Percentiles rank a stretch among this genome's conserved stretches.
phyloP scores from a whole-genome alignment of 73 alveolate species.

The Paramecium biaurelia region DNA sequence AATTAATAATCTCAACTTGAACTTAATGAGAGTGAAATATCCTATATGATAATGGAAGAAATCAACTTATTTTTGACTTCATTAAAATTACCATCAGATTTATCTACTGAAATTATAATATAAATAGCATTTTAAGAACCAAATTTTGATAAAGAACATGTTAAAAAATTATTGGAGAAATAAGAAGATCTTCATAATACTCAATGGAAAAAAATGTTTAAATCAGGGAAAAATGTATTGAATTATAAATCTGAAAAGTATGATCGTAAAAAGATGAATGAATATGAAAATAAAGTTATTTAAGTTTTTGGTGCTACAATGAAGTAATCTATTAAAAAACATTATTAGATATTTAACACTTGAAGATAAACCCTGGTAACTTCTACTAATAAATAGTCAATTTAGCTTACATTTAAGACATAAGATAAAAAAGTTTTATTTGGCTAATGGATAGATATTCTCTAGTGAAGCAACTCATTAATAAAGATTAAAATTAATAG shows the following conservation, averaged over 20 bases:
- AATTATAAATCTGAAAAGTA: constrained; percentile 31
- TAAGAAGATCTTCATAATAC: constrained; percentile 49
- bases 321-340: not conserved
- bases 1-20: constrained; percentile 2
- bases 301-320: not conserved
- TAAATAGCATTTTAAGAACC: constrained; percentile 37
- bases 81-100: constrained; percentile 44
- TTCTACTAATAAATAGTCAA: not conserved
- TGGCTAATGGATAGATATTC: not conserved
- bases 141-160: constrained; percentile 33
- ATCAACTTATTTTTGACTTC: constrained; percentile 10
- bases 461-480: not conserved
- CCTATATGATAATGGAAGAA: constrained; percentile 50
- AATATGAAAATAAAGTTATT: constrained; percentile 1
- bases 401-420: not conserved
- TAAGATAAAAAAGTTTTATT: constrained; percentile 20
- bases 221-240: not conserved
- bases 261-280: not conserved
- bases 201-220: constrained; percentile 7
- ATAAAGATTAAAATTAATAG: not conserved
- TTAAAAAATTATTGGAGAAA: constrained; percentile 51
- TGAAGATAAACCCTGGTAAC: constrained; percentile 2
- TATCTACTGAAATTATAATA: constrained; percentile 46
- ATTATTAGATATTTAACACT: not conserved
- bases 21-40: constrained; percentile 46